Conservation (phyloP, 2,329 filamentous ascomycete genomes). For the Zymoseptoria pseudotritici region DNA sequence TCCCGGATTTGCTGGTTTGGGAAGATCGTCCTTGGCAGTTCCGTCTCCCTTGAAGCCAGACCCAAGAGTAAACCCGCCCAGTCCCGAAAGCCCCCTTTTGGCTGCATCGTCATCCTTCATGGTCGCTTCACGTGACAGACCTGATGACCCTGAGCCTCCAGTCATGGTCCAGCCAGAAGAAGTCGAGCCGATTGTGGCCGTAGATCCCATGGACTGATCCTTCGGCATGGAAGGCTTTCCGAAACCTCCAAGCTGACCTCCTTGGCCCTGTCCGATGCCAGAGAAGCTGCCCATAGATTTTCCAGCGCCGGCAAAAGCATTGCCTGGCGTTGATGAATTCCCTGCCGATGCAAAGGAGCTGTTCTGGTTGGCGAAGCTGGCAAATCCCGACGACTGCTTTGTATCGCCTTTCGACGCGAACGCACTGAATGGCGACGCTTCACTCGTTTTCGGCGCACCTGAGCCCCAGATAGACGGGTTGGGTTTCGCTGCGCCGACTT, state of each 20-base stretch:
- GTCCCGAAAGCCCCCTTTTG: constrained; percentile 18
- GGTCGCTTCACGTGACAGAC: constrained; percentile 23
- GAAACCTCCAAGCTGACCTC: constrained; percentile 14
- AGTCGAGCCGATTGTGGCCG: constrained; percentile 33
- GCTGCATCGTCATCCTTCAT: constrained; percentile 14
- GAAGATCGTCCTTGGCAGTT: constrained; percentile 52
- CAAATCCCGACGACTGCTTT: background rate
- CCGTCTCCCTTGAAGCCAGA: constrained; percentile 62
- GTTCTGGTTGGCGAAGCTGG: background rate
- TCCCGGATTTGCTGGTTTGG: constrained; percentile 36
- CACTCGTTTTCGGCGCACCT: background rate
- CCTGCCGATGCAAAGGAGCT: constrained; percentile 1
- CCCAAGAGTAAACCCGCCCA: constrained; percentile 57
- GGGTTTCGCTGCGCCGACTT: constrained; percentile 19
- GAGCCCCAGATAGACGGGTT: constrained; percentile 18
- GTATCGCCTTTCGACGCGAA: background rate
- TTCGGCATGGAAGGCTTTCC: constrained; percentile 8
- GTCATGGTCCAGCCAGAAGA: constrained; percentile 11
- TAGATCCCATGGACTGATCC: constrained; percentile 32
- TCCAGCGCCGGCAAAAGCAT: background rate
- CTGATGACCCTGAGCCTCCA: constrained; percentile 16
- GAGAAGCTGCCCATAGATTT: background rate
- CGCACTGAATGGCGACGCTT: background rate
- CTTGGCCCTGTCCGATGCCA: background rate
- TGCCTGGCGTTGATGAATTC: background rate